Percentiles rank a stretch among this genome's conserved stretches.
These are phyloP conservation scores for Gossypium herbaceum DNA, from an alignment of 345 rosid genomes.

Conservation along the genomic window DNA sequence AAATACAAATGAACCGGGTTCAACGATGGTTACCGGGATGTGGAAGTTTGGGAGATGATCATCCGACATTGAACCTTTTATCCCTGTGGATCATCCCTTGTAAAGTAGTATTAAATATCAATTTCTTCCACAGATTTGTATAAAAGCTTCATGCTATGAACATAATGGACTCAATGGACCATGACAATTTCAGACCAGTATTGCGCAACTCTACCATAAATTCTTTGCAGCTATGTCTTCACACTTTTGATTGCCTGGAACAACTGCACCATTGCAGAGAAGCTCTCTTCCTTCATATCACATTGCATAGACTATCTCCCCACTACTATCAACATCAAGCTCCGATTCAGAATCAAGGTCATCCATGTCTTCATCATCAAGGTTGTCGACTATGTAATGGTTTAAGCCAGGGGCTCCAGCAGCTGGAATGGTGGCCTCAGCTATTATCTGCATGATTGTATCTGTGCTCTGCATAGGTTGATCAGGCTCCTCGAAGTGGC, in stretches of 20 bases:
- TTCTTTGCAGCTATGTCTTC: slow-evolving; percentile 13
- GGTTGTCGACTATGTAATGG: slow-evolving; percentile 47
- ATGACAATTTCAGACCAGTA: not conserved
- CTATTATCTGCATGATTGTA: slow-evolving; percentile 87
- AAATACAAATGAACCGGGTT: not conserved
- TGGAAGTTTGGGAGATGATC: not conserved
- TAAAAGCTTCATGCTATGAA: slow-evolving; percentile 18
- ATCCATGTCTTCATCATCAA: slow-evolving; percentile 90
- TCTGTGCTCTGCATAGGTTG: slow-evolving; percentile 81
- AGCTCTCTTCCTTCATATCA: slow-evolving; percentile 20
- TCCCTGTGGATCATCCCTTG: not conserved
- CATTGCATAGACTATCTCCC: slow-evolving; percentile 79
- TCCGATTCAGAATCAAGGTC: slow-evolving; percentile 82
- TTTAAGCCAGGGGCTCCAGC: slow-evolving; percentile 45
- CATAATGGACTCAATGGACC: slow-evolving; percentile 15
- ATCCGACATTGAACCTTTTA: not conserved
- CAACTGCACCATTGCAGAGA: slow-evolving; percentile 1
- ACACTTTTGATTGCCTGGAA: not conserved
- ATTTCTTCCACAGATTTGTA: slow-evolving; percentile 14
- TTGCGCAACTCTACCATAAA: slow-evolving; percentile 7
- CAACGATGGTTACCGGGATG: not conserved
- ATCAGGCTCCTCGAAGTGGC: slow-evolving; percentile 71
- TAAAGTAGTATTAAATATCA: slow-evolving; percentile 4
- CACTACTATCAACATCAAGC: slow-evolving; percentile 87
- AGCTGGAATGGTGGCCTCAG: slow-evolving; percentile 86